Base-by-base conservation (phyloP, 2,329 filamentous ascomycete species). In the Tolypocladium tropicale region DNA sequence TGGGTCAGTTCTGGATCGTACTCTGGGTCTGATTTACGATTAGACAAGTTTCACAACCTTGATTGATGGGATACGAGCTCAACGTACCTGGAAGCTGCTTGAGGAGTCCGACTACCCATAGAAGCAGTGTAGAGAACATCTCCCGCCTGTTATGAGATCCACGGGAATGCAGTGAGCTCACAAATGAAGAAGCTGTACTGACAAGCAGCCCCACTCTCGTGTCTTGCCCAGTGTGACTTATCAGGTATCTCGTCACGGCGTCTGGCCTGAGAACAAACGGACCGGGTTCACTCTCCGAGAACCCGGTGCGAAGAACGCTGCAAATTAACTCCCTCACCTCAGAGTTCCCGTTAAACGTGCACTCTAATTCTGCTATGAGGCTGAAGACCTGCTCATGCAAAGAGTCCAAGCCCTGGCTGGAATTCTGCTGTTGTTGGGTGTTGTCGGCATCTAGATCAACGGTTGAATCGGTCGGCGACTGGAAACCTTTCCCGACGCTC, bases 241-340 rank as follows among this genome's bases (percentile, higher is more conserved):
- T 76, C 51, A 94, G 76, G 66, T 88, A 87, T 46, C 83, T 76
- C 12, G 84, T 81, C n/a, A 89, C 82, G 60, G 83, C 77, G 0
- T 78, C 73, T 0, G 86, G 77, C 3, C 85, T 79, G 58, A 95
- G 83, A 10, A 92, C 88, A 63, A 94, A 93, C 1, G 89, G 87
- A 0, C 89, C 89, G 3, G 86, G 82, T 30, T 84, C 80, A 0
- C 78, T 80, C 68, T 95, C 90, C 1, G 85, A 85, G 64, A 92
- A 92, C 0, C 90, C 90, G 23, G 84, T 81, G 43, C 85, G 82
- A 53, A 93, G 77, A 52, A 92, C 81, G 56, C 78, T 78, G 70
- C 89, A 94, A 36, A 86, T 83, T 4, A 82, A 78, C 64, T 92
- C 88, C 25, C 87, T 78, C 12, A 90, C 79, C 61, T 92, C 89